Percentiles rank a stretch among this genome's conserved stretches.
Evolutionary conservation across 2,329 filamentous ascomycete genomes (phyloP).

Genomic region (Didymella pomorum): DNA sequence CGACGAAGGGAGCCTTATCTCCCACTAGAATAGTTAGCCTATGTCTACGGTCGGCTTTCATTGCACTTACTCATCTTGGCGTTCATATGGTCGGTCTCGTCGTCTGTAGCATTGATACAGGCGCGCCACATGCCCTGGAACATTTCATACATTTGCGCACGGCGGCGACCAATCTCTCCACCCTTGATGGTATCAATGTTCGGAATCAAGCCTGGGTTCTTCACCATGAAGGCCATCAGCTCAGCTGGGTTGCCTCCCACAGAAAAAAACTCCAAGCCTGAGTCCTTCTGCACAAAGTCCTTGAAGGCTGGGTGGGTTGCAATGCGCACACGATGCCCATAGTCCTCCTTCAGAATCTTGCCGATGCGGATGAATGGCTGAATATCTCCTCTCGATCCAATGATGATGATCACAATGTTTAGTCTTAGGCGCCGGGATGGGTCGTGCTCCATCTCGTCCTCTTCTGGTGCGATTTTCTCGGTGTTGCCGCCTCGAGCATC

Average conservation of each 20-base stretch:
- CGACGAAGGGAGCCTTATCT: conserved; percentile 74
- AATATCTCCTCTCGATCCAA: conserved; percentile 80
- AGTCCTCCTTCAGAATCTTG: conserved; percentile 73
- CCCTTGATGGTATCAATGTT: conserved; percentile 74
- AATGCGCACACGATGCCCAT: conserved; percentile 78
- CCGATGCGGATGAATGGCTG: conserved; percentile 82
- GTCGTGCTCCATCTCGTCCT: conserved; percentile 47
- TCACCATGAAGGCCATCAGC: conserved; percentile 89
- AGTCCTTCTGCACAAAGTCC: conserved; percentile 76
- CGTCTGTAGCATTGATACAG: conserved; percentile 76
- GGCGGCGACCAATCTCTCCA: conserved; percentile 73
- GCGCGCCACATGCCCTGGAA: conserved; percentile 84
- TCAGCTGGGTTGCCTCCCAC: conserved; percentile 81
- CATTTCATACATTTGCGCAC: conserved; percentile 80
- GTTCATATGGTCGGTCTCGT: conserved; percentile 67
- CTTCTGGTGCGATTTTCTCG: conserved; percentile 41
- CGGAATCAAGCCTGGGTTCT: conserved; percentile 80
- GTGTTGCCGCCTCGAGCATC: conserved; percentile 16
- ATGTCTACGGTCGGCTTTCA: too few relatives aligned
- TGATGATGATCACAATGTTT: conserved; percentile 85
- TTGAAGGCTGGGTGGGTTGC: conserved; percentile 81
- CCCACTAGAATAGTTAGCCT: conserved; percentile 56
- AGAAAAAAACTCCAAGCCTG: conserved; percentile 79
- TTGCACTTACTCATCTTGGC: conserved; percentile 63
- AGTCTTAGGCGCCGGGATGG: conserved; percentile 58